phyloP scores from a whole-genome alignment of 148 eudicot species.

The Heliamphora exappendiculata region DNA sequence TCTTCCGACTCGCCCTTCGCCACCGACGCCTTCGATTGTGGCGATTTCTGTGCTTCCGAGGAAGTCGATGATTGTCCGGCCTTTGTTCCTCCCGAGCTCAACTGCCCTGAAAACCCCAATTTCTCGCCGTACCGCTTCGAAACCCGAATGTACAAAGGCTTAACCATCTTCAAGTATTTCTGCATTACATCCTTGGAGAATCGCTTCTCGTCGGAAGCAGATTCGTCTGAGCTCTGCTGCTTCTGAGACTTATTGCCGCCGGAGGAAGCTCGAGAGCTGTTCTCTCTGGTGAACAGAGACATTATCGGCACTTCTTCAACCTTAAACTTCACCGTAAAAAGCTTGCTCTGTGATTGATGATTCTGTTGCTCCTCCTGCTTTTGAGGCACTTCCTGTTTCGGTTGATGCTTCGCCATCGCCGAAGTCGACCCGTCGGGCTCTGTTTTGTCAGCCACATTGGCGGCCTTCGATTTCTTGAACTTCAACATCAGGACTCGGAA shows the following conservation, averaged over 20 bases:
- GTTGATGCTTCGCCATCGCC: constrained; percentile 8
- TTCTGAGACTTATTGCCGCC: not conserved
- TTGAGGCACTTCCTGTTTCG: not conserved
- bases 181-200: constrained; percentile 48
- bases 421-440: not conserved
- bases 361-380: not conserved
- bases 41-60: constrained; percentile 4
- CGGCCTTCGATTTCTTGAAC: constrained; percentile 45
- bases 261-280: constrained; percentile 19
- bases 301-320: constrained; percentile 55
- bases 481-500: constrained; percentile 63
- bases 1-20: not conserved
- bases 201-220: constrained; percentile 25
- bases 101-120: constrained; percentile 28
- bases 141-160: constrained; percentile 57
- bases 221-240: not conserved
- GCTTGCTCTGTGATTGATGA: constrained; percentile 19
- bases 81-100: constrained; percentile 16
- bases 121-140: constrained; percentile 41
- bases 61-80: constrained; percentile 4
- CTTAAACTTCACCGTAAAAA: constrained; percentile 50
- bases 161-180: constrained; percentile 59
- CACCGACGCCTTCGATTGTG: not conserved
- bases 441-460: constrained; percentile 1
- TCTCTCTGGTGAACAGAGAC: constrained; percentile 50